Conservation (phyloP, 345 rosid genomes). For the Populus tremula region DNA sequence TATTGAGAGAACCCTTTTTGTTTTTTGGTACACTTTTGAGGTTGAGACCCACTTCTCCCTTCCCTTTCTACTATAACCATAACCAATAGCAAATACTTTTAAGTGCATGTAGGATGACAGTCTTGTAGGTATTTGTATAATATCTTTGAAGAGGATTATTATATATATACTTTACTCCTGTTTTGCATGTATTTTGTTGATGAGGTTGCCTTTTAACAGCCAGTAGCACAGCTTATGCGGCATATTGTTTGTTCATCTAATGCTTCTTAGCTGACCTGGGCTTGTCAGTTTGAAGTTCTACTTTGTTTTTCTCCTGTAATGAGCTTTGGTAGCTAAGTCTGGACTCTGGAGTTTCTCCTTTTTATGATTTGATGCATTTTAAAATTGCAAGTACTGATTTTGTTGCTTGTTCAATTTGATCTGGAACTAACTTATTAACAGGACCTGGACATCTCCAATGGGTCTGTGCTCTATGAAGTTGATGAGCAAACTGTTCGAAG, state of each 20-base stretch:
- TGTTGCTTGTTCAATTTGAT: slow-evolving; percentile 2
- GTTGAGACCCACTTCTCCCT: neutral
- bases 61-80: neutral
- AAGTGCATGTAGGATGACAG: neutral
- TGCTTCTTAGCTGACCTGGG: neutral
- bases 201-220: neutral
- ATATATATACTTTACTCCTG: neutral
- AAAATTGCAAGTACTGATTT: neutral
- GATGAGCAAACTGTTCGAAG: slow-evolving; percentile 30
- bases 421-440: neutral
- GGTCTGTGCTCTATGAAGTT: slow-evolving; percentile 14
- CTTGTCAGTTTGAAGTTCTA: neutral
- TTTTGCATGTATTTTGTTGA: neutral
- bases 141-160: no score
- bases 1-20: neutral
- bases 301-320: neutral
- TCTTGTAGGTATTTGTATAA: neutral
- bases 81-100: neutral
- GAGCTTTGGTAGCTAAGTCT: neutral
- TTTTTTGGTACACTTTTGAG: neutral
- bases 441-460: slow-evolving; percentile 29
- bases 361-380: neutral
- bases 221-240: neutral
- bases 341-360: neutral
- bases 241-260: neutral